These are phyloP conservation scores for Eucalyptus pauciflora DNA, from an alignment of 345 rosid genomes.

Conservation along the genomic window DNA sequence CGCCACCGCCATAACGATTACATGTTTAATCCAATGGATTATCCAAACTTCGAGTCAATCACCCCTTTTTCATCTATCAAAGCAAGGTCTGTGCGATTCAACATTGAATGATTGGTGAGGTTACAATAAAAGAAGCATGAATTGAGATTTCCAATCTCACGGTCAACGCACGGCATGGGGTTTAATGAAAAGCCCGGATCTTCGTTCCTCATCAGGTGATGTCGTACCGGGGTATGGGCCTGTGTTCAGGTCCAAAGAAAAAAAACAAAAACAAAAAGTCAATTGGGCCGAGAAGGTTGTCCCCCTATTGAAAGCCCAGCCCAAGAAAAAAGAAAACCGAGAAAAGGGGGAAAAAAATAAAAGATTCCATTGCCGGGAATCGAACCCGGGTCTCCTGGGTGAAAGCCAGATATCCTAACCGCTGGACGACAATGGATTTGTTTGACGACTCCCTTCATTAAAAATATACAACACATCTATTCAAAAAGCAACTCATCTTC, in stretches of 20 bases:
- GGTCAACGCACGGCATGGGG: background rate
- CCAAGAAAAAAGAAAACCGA: background rate
- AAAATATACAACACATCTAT: background rate
- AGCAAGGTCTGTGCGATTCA: background rate
- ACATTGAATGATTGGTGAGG: background rate
- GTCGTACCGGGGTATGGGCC: background rate
- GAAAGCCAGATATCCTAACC: constrained; percentile 98
- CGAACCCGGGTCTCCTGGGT: constrained; percentile 99
- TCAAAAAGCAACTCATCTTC: no score
- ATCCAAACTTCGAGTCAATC: background rate
- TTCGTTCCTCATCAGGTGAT: background rate
- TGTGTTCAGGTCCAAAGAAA: background rate
- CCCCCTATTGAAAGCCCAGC: background rate
- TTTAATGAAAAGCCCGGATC: background rate
- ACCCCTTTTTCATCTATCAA: background rate
- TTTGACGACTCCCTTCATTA: fast-evolving
- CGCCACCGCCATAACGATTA: background rate
- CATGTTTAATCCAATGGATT: background rate
- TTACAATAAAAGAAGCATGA: background rate
- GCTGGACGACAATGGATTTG: constrained; percentile 79
- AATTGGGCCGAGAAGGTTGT: background rate
- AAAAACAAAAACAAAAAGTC: background rate
- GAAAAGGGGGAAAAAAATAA: background rate
- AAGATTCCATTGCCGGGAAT: constrained; percentile 75
- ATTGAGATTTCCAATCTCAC: background rate